Conservation (phyloP, 2,329 filamentous ascomycete species). For the Trichoderma sp. region DNA sequence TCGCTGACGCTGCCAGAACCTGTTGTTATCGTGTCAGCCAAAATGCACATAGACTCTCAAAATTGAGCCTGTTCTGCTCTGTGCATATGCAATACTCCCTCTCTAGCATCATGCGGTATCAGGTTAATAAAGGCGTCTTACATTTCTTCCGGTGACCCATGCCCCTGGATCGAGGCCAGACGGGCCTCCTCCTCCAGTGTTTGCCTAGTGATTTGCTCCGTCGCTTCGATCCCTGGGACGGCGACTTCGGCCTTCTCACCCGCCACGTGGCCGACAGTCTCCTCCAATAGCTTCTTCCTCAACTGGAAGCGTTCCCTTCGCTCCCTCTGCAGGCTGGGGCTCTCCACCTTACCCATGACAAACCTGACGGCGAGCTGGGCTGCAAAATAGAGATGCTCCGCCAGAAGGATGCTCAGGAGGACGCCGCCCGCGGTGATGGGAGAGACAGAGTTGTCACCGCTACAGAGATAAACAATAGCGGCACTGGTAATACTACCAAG, state of each 20-base stretch:
- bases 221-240: slow-evolving; percentile 50
- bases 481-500: slow-evolving; percentile 85
- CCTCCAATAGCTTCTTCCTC: slow-evolving; percentile 76
- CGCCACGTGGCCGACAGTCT: slow-evolving; percentile 63
- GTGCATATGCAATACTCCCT: not conserved
- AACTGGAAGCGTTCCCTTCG: slow-evolving; percentile 77
- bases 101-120: not conserved
- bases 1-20: slow-evolving; percentile 64
- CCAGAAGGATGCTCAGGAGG: slow-evolving; percentile 77
- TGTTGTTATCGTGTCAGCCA: slow-evolving; percentile 33
- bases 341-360: slow-evolving; percentile 78
- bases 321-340: slow-evolving; percentile 82
- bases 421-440: slow-evolving; percentile 79
- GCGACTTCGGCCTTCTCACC: slow-evolving; percentile 47
- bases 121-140: slow-evolving; percentile 36
- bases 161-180: slow-evolving; percentile 50
- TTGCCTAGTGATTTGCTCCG: slow-evolving; percentile 65
- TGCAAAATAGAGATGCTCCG: slow-evolving; percentile 87
- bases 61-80: not conserved
- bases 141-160: slow-evolving; percentile 54
- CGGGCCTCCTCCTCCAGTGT: slow-evolving; percentile 66
- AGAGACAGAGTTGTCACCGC: slow-evolving; percentile 64
- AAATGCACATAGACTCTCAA: not conserved
- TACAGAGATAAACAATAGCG: slow-evolving; percentile 88
- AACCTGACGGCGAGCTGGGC: slow-evolving; percentile 72